Base-by-base conservation (phyloP, 495 filamentous ascomycete species). In the Penicillium mononematosum region DNA sequence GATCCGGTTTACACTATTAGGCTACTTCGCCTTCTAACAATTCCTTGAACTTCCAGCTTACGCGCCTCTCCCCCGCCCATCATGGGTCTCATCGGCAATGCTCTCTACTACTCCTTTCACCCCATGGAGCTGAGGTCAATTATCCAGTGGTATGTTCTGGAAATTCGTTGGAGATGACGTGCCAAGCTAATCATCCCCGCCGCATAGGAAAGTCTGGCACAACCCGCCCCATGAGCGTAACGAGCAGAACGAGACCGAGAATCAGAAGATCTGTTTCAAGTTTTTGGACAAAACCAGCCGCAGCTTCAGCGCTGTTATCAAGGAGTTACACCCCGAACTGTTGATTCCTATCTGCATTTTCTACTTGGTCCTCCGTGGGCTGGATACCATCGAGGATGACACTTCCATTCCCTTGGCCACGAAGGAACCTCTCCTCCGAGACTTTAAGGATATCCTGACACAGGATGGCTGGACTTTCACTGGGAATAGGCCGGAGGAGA, bases 361-460 rank as follows among this genome's bases (percentile, higher is more conserved):
- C 81, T 98, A 98, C 74, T 80, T 98, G 36, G 83, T 88, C 34
- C 80, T 98, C 14, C 87, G 94, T 49, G 95, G 88, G 9, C 81
- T 98, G 45, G 94, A 98, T 70, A 98, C 94, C 19, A 90, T 98
- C 55, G 94, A 98, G 74, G 94, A 98, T 81, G 94, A 98, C 72
- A 98, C 96, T 84, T 96, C 94, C 4, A 86, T 98, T 51, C 78
- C 86, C 1, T 73, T 91, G 10, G 78, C 79, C 54, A 83, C 80
- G 58, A 98, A 98, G 78, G 92, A 94, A 70, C 91, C 91, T 4
- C 73, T 97, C 42, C 78, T 98, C 32, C 82, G 94, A 32, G 77
- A 87, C 39, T 98, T 98, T 73, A 77, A 91, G 64, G 75, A 87
- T 53, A 76, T 85, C 62, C 75, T 96, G 48, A 88, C 90, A 55